phyloP scores from a whole-genome alignment of 1,139 yeast species.

The Suhomyces kunorum region DNA sequence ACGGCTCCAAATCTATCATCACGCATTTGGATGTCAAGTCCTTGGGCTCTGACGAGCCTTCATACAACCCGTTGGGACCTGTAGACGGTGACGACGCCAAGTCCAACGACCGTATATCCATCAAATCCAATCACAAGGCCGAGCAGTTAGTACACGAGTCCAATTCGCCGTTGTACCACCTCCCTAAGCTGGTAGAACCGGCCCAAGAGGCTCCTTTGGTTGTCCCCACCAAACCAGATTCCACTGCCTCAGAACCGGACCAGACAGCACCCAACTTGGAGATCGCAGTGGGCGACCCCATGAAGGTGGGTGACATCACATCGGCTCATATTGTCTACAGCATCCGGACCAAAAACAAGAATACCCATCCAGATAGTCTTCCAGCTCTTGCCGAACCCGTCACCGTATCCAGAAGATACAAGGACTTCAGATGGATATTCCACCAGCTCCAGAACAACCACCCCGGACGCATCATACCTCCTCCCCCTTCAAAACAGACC shows the following conservation, averaged over 20 bases:
- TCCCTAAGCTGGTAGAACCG: slow-evolving; percentile 22
- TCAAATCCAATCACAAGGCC: slow-evolving; percentile 22
- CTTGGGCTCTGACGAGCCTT: slow-evolving; percentile 4
- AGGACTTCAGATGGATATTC: slow-evolving; percentile 85
- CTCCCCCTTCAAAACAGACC: slow-evolving; percentile 95
- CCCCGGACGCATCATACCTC: slow-evolving; percentile 90
- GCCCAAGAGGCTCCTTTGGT: slow-evolving; percentile 11
- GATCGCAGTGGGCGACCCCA: slow-evolving; percentile 85
- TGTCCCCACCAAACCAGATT: slow-evolving; percentile 1
- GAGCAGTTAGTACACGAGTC: slow-evolving; percentile 24
- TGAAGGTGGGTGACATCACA: slow-evolving; percentile 87
- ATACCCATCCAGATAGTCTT: slow-evolving; percentile 21
- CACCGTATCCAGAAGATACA: slow-evolving; percentile 72
- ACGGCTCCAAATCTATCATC: slow-evolving; percentile 32
- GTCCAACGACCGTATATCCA: slow-evolving; percentile 19
- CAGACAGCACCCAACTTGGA: slow-evolving; percentile 39
- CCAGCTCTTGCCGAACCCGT: slow-evolving; percentile 32
- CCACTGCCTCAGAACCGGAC: slow-evolving; percentile 11
- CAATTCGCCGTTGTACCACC: slow-evolving; percentile 55
- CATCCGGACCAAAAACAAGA: slow-evolving; percentile 58
- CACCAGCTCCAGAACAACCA: slow-evolving; percentile 83
- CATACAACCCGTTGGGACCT: slow-evolving; percentile 42
- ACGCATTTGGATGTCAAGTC: slow-evolving; percentile 29
- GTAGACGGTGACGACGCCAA: slow-evolving; percentile 23
- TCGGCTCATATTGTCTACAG: slow-evolving; percentile 87